These are phyloP conservation scores for Anastatica hierochuntica DNA, from an alignment of 345 rosid species.

Conservation along the genomic window DNA sequence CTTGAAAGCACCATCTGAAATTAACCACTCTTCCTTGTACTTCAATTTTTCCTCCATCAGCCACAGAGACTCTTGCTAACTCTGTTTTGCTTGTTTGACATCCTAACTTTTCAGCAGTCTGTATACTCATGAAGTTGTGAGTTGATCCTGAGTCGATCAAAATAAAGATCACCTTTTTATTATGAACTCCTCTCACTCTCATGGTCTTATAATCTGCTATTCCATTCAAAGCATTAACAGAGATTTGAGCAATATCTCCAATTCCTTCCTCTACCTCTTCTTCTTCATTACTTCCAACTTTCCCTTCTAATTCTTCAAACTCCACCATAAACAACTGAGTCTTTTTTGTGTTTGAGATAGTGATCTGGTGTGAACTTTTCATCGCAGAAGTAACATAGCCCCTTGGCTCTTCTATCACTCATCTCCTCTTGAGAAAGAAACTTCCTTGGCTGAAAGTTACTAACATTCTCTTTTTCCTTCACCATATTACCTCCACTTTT, in stretches of 20 bases:
- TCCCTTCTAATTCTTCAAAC: no score
- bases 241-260: not conserved
- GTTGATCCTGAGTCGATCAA: not conserved
- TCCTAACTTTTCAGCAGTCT: accelerated
- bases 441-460: no score
- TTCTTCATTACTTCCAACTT: no score
- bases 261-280: no score
- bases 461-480: no score
- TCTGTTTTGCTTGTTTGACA: not conserved
- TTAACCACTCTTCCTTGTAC: not conserved
- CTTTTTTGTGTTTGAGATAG: no score
- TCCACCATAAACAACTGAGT: no score
- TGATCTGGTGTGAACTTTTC: no score
- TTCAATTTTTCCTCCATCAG: not conserved
- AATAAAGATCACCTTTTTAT: not conserved
- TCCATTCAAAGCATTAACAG: accelerated
- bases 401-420: no score
- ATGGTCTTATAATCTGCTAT: not conserved
- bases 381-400: no score
- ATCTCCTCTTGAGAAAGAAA: no score
- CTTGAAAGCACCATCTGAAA: accelerated
- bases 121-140: not conserved
- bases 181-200: not conserved
- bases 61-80: not conserved
- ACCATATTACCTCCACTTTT: no score